These are phyloP conservation scores for Vaccinium corymbosum DNA, from an alignment of 148 eudicot genomes.

Conservation along the genomic window DNA sequence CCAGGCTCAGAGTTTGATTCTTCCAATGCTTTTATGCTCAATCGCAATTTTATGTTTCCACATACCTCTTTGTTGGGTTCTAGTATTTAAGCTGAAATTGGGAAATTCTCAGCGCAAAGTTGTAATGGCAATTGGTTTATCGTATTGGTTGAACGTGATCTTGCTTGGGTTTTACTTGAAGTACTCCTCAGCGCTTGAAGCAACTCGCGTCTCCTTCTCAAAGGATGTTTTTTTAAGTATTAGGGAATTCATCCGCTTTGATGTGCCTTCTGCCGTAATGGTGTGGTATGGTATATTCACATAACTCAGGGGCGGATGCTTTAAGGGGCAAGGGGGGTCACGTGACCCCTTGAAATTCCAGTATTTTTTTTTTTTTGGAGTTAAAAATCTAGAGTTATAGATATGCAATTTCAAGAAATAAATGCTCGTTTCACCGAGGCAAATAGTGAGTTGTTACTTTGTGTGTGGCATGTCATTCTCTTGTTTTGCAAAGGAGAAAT, in stretches of 20 bases:
- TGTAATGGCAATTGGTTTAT: conserved; percentile 35
- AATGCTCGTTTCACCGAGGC: no score
- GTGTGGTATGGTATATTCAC: conserved; percentile 30
- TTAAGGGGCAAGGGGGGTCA: no score
- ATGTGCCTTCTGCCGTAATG: conserved; percentile 51
- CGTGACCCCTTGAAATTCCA: no score
- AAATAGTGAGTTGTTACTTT: no score
- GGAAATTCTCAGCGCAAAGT: conserved; percentile 39
- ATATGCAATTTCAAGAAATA: no score
- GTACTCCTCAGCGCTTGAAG: conserved; percentile 31
- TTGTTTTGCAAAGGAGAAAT: no score
- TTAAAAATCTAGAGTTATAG: no score
- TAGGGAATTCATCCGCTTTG: conserved; percentile 31
- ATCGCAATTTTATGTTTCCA: conserved; percentile 22
- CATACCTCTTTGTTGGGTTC: conserved; percentile 38
- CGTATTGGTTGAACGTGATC: conserved; percentile 35
- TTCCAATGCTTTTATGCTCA: conserved; percentile 37
- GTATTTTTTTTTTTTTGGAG: no score
- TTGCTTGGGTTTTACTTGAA: conserved; percentile 33
- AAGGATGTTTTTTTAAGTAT: conserved; percentile 21
- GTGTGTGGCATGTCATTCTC: no score
- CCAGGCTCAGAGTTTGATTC: conserved; percentile 33
- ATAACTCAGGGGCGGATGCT: no score
- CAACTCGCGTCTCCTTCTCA: conserved; percentile 27
- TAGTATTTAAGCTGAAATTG: conserved; percentile 27